Conservation (phyloP, 2,329 filamentous ascomycete species). For the Zopfia rhizophila region DNA sequence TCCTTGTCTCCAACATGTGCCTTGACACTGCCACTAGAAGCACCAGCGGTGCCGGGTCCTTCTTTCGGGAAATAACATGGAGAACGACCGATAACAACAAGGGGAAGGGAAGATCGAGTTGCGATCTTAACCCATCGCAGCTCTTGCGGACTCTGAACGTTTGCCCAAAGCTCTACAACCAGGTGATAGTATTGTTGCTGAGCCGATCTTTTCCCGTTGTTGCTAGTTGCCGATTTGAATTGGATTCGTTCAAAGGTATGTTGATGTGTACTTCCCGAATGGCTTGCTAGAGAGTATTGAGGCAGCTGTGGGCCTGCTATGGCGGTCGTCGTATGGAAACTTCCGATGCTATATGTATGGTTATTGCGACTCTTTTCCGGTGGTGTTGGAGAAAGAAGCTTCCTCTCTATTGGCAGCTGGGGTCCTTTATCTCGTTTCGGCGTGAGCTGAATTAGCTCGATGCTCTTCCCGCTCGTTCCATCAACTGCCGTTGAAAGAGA, state of each 20-base stretch:
- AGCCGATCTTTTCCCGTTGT: conserved; percentile 89
- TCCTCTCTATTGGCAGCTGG: conserved; percentile 76
- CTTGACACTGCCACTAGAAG: conserved; percentile 46
- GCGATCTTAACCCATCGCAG: conserved; percentile 51
- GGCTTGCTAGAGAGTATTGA: conserved; percentile 45
- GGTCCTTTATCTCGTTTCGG: conserved; percentile 92
- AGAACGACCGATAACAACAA: conserved; percentile 53
- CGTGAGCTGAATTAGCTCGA: conserved; percentile 89
- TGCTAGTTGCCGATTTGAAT: conserved; percentile 93
- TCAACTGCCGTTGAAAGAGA: conserved; percentile 85
- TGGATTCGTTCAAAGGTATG: conserved; percentile 88
- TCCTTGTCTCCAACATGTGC: too few species aligned
- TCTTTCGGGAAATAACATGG: conserved; percentile 59
- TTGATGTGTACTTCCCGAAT: conserved; percentile 51
- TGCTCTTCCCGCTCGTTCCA: conserved; percentile 76
- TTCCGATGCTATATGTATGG: conserved; percentile 49
- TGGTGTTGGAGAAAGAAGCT: conserved; percentile 73
- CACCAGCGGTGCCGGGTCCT: conserved; percentile 53
- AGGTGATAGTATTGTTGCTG: conserved; percentile 94
- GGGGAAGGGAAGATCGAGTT: conserved; percentile 45
- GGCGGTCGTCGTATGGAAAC: conserved; percentile 47
- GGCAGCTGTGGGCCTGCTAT: conserved; percentile 55
- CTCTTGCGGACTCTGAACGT: conserved; percentile 42
- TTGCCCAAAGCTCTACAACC: conserved; percentile 72
- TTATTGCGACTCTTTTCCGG: conserved; percentile 60